Conservation (phyloP, 805 yeast species). For the Pichia sporocuriosa region DNA sequence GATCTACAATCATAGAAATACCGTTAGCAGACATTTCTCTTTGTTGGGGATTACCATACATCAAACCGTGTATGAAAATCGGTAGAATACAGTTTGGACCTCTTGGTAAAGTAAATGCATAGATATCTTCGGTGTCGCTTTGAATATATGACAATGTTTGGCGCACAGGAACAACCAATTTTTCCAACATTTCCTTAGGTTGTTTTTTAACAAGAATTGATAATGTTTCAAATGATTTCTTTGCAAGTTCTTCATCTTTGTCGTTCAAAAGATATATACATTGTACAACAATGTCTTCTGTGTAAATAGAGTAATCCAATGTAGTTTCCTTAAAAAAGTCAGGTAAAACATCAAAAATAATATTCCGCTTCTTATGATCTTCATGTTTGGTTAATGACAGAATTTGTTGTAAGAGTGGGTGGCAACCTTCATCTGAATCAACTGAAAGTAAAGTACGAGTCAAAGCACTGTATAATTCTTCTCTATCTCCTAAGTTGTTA, state of each 20-base stretch:
- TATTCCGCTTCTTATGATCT: conserved; percentile 54
- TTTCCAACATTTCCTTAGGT: conserved; percentile 70
- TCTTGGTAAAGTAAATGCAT: conserved; percentile 68
- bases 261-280: conserved; percentile 72
- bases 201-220: conserved; percentile 61
- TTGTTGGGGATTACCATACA: conserved; percentile 83
- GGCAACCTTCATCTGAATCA: conserved; percentile 70
- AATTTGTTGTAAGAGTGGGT: conserved; percentile 77
- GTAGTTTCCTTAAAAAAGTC: conserved; percentile 59
- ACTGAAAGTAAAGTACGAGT: conserved; percentile 68
- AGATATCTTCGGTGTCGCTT: conserved; percentile 53
- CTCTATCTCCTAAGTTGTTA: conserved; percentile 27
- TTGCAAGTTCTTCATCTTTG: conserved; percentile 52
- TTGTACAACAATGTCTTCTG: conserved; percentile 66
- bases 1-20: conserved; percentile 77
- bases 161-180: conserved; percentile 71
- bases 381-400: conserved; percentile 73
- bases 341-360: conserved; percentile 60
- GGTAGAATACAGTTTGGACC: conserved; percentile 89
- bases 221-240: conserved; percentile 59
- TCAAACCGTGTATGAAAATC: conserved; percentile 86
- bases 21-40: conserved; percentile 84
- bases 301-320: conserved; percentile 66
- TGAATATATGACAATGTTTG: conserved; percentile 66
- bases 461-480: conserved; percentile 47